A percentile compares a stretch with the other conserved stretches of the same genome.
Conservation (phyloP, 2,329 filamentous ascomycete species). For the Exophiala alcalophila region DNA sequence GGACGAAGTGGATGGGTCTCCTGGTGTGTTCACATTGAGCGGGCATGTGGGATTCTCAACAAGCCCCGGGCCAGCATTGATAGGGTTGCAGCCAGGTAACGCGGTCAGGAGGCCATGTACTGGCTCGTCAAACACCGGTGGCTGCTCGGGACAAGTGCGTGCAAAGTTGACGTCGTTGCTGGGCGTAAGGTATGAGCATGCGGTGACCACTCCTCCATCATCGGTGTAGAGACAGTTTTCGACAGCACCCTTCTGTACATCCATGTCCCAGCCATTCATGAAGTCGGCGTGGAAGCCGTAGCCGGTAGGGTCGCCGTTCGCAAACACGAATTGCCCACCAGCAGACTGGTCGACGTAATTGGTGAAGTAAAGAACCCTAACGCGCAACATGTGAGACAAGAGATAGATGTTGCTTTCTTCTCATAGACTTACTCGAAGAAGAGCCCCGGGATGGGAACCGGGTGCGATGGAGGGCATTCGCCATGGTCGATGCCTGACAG, state of each 20-base stretch:
- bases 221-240: slow-evolving; percentile 59
- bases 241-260: slow-evolving; percentile 63
- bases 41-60: slow-evolving; percentile 20
- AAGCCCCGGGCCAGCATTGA: slow-evolving; percentile 36
- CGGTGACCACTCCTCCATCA: slow-evolving; percentile 57
- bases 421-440: slow-evolving; percentile 68
- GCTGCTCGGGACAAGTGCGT: slow-evolving; percentile 50
- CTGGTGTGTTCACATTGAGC: too few relatives aligned
- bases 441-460: slow-evolving; percentile 67
- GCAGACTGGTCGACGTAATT: slow-evolving; percentile 41
- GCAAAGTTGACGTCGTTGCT: slow-evolving; percentile 53
- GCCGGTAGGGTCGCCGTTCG: slow-evolving; percentile 53
- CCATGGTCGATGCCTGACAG: slow-evolving; percentile 74
- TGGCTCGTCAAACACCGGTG: slow-evolving; percentile 39
- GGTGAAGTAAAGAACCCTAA: slow-evolving; percentile 53
- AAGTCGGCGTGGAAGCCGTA: slow-evolving; percentile 52
- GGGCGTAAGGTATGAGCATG: slow-evolving; percentile 53
- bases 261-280: slow-evolving; percentile 45
- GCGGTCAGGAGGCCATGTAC: slow-evolving; percentile 26
- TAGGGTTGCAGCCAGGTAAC: slow-evolving; percentile 33
- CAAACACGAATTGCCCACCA: slow-evolving; percentile 67
- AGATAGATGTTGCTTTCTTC: background rate
- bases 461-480: slow-evolving; percentile 67
- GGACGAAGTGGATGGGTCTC: too few relatives aligned
- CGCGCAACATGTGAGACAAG: slow-evolving; percentile 22